Base-by-base conservation (phyloP, 164 flowering plant genomes). In the Chimonanthus salicifolius region DNA sequence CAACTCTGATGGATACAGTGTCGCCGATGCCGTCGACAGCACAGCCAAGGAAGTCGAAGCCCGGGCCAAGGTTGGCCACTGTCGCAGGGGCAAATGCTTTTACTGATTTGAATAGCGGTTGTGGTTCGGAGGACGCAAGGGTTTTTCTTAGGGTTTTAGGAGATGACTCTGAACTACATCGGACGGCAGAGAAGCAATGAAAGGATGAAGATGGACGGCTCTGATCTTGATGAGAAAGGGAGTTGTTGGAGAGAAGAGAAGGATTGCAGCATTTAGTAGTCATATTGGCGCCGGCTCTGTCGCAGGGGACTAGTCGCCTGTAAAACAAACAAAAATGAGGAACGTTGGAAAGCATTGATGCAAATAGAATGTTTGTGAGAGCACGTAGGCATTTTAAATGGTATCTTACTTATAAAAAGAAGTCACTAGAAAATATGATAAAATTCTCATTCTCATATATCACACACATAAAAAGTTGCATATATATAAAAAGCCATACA, bases 1-100 rank as follows among this genome's bases (percentile, higher is more conserved):
- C 97, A 46, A 94, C 71, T 9, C 76, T 67, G 45, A 90, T 76
- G 49, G 91, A 78, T 74, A 94, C 93, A 74, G 50, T 71, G 80
- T 94, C 99, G 54, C 99, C 99, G 58, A 92, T 54, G n/a, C 97
- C 97, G 47, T 91, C 97, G 48, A 94, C 92, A 49, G 99, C 97
- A 78, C 93, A 87, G 60, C 99, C 99, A n/a, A 94, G 88, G 85
- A 91, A 91, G 76, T 94, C 99, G 69, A 91, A 94, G n/a, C 98
- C 92, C 0, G 98, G 98, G 58, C 99, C 99, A 66, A 94, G 91
- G 76, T 94, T 94, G 47, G 99, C 98, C 6, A 94, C 83, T 13
- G 99, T 94, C 49, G 99, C 99, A 0, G 97, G 99, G 1, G 99
- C 98, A 78, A 94, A 94, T 48, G 98, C 49, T 70, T 75, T 83